Evolutionary conservation across 1,139 yeast genomes (phyloP).

Genomic region (Geotrichum fermentans): DNA sequence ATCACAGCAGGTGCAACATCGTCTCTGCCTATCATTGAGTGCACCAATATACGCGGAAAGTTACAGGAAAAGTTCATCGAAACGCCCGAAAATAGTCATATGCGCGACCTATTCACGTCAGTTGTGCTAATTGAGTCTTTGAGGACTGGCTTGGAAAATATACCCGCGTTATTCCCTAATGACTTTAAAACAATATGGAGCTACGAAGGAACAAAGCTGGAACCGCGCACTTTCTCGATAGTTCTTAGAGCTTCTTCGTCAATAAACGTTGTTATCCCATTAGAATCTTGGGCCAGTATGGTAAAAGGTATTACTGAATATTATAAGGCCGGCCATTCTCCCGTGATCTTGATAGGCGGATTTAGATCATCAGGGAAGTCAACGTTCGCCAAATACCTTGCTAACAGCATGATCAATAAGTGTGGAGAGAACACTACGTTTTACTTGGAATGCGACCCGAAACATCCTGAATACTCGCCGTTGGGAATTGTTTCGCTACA

Average conservation of each 20-base stretch:
- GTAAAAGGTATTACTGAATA: constrained; percentile 19
- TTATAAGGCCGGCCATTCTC: constrained; percentile 13
- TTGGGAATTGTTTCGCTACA: constrained; percentile 62
- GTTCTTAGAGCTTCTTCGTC: constrained; percentile 21
- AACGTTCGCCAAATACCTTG: constrained; percentile 54
- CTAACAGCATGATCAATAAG: constrained; percentile 42
- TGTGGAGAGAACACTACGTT: constrained; percentile 32
- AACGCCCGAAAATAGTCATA: constrained; percentile 18
- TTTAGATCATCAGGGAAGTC: constrained; percentile 84
- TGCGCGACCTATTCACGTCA: constrained; percentile 38
- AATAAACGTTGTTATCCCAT: constrained; percentile 20
- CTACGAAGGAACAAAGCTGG: constrained; percentile 1
- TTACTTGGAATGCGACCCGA: constrained; percentile 81
- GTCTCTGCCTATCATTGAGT: constrained; percentile 53
- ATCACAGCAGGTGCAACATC: constrained; percentile 48
- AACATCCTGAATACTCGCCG: constrained; percentile 74
- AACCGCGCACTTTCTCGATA: constrained; percentile 17
- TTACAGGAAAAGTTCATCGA: constrained; percentile 34
- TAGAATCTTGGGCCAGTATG: constrained; percentile 29
- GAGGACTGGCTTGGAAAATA: constrained; percentile 45
- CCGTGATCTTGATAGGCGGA: constrained; percentile 48
- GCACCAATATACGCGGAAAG: constrained; percentile 41
- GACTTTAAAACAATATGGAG: constrained; percentile 6
- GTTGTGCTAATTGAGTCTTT: constrained; percentile 43
- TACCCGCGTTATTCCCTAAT: constrained; percentile 48